phyloP scores from a whole-genome alignment of 2,329 filamentous ascomycete genomes.

The Exophiala xenobiotica region DNA sequence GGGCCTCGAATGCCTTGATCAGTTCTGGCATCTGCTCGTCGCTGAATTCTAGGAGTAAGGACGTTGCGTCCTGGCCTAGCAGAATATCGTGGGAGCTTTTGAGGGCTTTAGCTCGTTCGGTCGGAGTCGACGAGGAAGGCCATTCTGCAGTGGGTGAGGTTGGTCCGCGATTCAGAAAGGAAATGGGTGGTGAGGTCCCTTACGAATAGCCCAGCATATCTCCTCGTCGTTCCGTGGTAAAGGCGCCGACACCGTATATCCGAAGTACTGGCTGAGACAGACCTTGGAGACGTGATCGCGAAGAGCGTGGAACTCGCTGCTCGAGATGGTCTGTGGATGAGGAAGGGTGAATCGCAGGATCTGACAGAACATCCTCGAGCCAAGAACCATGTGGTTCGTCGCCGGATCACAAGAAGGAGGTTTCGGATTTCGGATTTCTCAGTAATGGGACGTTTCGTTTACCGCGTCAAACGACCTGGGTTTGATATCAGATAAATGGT shows the following conservation, averaged over 20 bases:
- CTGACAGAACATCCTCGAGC: conserved; percentile 5
- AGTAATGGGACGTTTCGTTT: no score
- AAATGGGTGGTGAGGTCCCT: background rate
- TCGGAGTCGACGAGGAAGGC: background rate
- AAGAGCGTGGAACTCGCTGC: conserved; percentile 6
- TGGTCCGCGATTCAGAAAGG: background rate
- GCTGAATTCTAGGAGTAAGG: conserved; percentile 10
- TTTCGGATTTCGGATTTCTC: no score
- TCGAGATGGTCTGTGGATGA: conserved; percentile 1
- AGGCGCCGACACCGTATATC: conserved; percentile 1
- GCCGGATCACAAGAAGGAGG: background rate
- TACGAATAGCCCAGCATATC: conserved; percentile 19
- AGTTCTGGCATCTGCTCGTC: conserved; percentile 1
- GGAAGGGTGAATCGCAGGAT: conserved; percentile 18
- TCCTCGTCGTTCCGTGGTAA: conserved; percentile 5
- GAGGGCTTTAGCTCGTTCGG: background rate
- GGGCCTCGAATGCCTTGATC: conserved; percentile 9
- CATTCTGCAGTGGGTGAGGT: conserved; percentile 1
- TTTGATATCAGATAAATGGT: no score
- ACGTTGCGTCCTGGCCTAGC: background rate
- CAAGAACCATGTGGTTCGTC: background rate
- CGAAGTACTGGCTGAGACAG: conserved; percentile 5
- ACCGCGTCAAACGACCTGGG: no score
- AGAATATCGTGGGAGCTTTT: background rate
- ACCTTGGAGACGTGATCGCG: conserved; percentile 5